Conservation (phyloP, 805 yeast species). For the Helenozyma baotianmanensis region DNA sequence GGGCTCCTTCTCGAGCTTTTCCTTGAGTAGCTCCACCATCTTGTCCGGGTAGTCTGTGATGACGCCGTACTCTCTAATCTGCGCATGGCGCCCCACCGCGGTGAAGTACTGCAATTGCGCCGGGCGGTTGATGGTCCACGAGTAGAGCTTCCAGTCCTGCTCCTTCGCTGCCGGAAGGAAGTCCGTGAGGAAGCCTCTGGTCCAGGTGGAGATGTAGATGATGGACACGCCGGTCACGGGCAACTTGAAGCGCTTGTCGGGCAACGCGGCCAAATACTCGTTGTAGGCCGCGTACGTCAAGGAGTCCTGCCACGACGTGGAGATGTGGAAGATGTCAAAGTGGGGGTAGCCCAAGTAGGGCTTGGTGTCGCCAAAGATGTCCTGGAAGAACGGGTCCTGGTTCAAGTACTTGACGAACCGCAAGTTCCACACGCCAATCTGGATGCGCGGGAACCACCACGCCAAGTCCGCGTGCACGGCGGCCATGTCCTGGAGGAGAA, state of each 20-base stretch:
- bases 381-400: constrained; percentile 33
- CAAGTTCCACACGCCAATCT: constrained; percentile 40
- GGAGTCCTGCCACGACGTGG: constrained; percentile 31
- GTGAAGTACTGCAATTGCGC: constrained; percentile 32
- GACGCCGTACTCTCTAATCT: constrained; percentile 30
- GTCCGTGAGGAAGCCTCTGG: constrained; percentile 26
- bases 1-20: not conserved
- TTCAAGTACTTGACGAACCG: constrained; percentile 34
- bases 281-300: constrained; percentile 32
- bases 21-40: constrained; percentile 19
- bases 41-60: constrained; percentile 33
- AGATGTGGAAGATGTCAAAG: constrained; percentile 34
- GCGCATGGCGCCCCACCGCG: constrained; percentile 20
- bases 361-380: constrained; percentile 10
- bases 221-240: constrained; percentile 34
- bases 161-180: constrained; percentile 33
- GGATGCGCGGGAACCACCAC: constrained; percentile 37
- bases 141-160: constrained; percentile 29
- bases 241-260: constrained; percentile 15
- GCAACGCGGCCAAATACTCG: constrained; percentile 24
- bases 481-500: constrained; percentile 26
- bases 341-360: constrained; percentile 16
- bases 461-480: constrained; percentile 24
- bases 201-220: constrained; percentile 36
- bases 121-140: constrained; percentile 39